Evolutionary conservation across 257 asterid genomes (phyloP).

Genomic region (Nicotiana knightiana): DNA sequence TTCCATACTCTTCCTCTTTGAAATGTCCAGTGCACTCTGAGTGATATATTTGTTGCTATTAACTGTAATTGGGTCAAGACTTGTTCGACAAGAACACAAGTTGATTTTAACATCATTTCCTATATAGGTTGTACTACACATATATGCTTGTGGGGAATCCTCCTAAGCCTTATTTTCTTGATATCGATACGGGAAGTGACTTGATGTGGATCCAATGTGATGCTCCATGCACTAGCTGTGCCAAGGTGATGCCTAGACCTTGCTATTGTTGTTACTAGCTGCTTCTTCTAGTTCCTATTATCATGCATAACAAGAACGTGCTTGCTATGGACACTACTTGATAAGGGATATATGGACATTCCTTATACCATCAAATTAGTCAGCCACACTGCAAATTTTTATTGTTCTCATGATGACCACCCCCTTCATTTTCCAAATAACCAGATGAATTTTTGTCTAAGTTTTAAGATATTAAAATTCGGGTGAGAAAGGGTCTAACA

Average conservation of each 20-base stretch:
- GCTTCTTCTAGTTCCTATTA: background rate
- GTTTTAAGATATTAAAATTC: background rate
- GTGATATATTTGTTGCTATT: background rate
- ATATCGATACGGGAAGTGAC: conserved; percentile 76
- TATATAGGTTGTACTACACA: conserved; percentile 55
- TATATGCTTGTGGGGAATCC: conserved; percentile 60
- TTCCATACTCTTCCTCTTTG: no score
- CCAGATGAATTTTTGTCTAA: background rate
- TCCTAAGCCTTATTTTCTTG: conserved; percentile 75
- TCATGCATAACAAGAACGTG: background rate
- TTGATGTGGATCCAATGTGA: conserved; percentile 86
- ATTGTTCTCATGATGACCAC: background rate
- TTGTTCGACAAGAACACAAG: background rate
- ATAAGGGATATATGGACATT: background rate
- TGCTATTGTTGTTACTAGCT: background rate
- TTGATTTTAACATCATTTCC: conserved; percentile 3
- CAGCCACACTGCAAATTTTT: background rate
- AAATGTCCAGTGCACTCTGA: background rate
- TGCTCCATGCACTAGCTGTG: conserved; percentile 84
- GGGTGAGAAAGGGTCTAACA: background rate
- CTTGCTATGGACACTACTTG: background rate
- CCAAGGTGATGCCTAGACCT: conserved; percentile 38
- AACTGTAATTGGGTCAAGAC: background rate
- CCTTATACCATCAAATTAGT: background rate
- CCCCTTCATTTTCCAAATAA: background rate